Base-by-base conservation (phyloP, 1,284 basidiomycete species). In the Trichosporon asahii region DNA sequence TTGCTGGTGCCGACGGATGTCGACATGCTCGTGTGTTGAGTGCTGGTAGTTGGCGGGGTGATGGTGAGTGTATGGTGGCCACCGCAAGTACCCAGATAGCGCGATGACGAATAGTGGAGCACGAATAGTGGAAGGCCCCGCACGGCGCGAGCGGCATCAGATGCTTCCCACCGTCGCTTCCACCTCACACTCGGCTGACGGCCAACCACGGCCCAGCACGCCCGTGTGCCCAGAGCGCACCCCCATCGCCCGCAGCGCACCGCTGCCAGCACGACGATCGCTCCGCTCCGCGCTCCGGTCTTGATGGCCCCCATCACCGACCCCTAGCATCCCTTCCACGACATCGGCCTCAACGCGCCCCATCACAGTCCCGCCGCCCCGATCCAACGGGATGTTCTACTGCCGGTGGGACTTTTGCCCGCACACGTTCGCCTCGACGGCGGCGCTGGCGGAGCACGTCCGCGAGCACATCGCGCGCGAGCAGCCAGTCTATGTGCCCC, bases 331-430 rank as follows among this genome's bases (percentile, higher is more conserved):
- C n/a, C n/a, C n/a, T n/a, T n/a, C n/a, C n/a, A n/a, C n/a, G n/a
- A n/a, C n/a, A n/a, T n/a, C n/a, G n/a, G n/a, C n/a, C 3, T n/a
- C 57, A 5, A 15, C 55, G 12, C 63, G 2, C 12, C 46, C n/a
- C 46, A n/a, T n/a, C 49, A 4, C 31, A 29, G 27, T 37, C 64
- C 9, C 60, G 46, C 8, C 37, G 15, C 8, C 21, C 46, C 1
- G 8, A 4, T 2, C 46, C n/a, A 2, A 21, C 37, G 7, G 29
- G 29, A 57, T 64, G 21, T 73, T 33, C 70, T 53, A 21, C 35
- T 73, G 72, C 63, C 55, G 68, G n/a, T 73, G 72, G 72, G 68
- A 70, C 70, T 69, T 44, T 29, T 73, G 72, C 55, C 27, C 72
- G 4, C 64, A 40, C 11, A 60, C 57, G 7, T 71, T 71, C 35